Conservation (phyloP, 2,329 filamentous ascomycete species). For the Uncinocarpus reesii region DNA sequence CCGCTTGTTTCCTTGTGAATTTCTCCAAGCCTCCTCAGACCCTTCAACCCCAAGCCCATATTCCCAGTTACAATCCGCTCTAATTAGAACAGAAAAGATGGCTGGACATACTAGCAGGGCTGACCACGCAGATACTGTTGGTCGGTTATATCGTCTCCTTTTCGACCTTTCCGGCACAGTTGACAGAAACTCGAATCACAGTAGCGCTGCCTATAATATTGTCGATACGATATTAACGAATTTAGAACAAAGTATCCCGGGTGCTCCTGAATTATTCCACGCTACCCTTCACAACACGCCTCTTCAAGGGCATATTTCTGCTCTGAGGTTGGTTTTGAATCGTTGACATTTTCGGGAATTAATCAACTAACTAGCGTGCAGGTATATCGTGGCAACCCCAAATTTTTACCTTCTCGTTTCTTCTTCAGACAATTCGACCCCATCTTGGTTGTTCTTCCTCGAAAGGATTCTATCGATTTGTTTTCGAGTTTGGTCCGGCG, state of each 20-base stretch:
- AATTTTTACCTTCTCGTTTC: slow-evolving; percentile 29
- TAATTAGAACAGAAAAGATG: slow-evolving; percentile 29
- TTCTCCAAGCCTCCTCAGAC: slow-evolving; percentile 16
- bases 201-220: slow-evolving; percentile 38
- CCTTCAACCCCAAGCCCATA: neutral
- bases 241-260: slow-evolving; percentile 54
- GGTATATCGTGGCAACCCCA: slow-evolving; percentile 42
- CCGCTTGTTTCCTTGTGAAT: slow-evolving; percentile 27
- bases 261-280: slow-evolving; percentile 56
- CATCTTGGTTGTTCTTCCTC: slow-evolving; percentile 28
- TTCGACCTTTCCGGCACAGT: slow-evolving; percentile 46
- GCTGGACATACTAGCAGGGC: slow-evolving; percentile 60
- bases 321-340: slow-evolving; percentile 49
- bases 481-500: slow-evolving; percentile 62
- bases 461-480: slow-evolving; percentile 51
- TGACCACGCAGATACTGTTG: slow-evolving; percentile 86
- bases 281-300: slow-evolving; percentile 56
- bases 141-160: slow-evolving; percentile 61
- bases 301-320: slow-evolving; percentile 60
- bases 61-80: slow-evolving; percentile 24
- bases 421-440: slow-evolving; percentile 11
- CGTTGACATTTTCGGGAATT: too few relatives aligned
- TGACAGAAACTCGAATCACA: slow-evolving; percentile 20
- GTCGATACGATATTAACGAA: slow-evolving; percentile 49
- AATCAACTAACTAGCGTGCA: slow-evolving; percentile 20